Percentiles rank a stretch among this genome's conserved stretches.
These are phyloP conservation scores for Carallia pectinifolia DNA, from an alignment of 345 rosid species.

Conservation along the genomic window DNA sequence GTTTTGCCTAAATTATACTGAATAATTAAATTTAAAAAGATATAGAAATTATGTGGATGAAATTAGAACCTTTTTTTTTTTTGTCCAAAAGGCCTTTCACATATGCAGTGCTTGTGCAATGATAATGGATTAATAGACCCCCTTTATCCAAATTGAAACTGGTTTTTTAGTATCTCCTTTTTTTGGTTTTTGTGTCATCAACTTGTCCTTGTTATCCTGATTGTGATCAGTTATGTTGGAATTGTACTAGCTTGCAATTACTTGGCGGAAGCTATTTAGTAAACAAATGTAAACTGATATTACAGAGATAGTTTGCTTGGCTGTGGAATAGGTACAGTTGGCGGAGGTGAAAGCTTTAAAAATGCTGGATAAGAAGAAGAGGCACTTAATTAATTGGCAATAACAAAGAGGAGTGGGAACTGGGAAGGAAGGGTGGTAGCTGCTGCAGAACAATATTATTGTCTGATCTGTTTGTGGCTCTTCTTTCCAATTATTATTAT, in stretches of 20 bases:
- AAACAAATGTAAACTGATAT: slow-evolving; percentile 41
- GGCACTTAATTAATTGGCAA: slow-evolving; percentile 19
- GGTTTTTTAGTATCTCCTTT: too few species aligned
- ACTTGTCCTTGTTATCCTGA: neutral
- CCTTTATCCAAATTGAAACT: too few species aligned
- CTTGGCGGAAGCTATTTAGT: neutral
- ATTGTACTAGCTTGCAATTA: too few species aligned
- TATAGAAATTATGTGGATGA: too few species aligned
- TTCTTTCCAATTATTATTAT: slow-evolving; percentile 17
- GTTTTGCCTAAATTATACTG: too few species aligned
- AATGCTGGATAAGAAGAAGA: slow-evolving; percentile 24
- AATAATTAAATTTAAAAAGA: too few species aligned
- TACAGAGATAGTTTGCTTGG: slow-evolving; percentile 62
- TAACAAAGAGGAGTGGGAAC: slow-evolving; percentile 15
- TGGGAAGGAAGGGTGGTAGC: slow-evolving; percentile 20
- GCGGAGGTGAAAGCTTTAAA: slow-evolving; percentile 33
- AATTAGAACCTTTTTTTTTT: too few species aligned
- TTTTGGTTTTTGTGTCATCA: too few species aligned
- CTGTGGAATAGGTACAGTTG: slow-evolving; percentile 56
- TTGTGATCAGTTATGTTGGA: too few species aligned
- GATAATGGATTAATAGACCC: too few species aligned
- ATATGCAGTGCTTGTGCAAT: too few species aligned
- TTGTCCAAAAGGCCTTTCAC: too few species aligned
- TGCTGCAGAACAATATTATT: slow-evolving; percentile 52
- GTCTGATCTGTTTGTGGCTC: slow-evolving; percentile 43